These are phyloP conservation scores for Arthrobotrys entomopaga DNA, from an alignment of 2,329 filamentous ascomycete species.

Conservation along the genomic window DNA sequence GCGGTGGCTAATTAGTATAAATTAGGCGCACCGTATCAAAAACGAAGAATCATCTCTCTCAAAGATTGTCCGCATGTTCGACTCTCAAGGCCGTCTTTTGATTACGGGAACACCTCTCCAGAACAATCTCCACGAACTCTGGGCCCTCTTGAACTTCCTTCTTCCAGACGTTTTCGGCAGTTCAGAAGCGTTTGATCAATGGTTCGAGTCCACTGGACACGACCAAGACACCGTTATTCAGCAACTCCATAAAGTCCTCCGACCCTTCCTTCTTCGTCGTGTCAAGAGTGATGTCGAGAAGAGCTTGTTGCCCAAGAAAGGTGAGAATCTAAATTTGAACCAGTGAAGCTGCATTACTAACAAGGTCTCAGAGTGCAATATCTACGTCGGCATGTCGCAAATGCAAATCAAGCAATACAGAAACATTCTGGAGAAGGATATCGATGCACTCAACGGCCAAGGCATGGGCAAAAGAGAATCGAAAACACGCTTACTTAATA, in stretches of 20 bases:
- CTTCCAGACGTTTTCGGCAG: conserved; percentile 99
- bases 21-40: conserved; percentile 88
- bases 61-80: conserved; percentile 95
- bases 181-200: conserved; percentile 94
- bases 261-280: conserved; percentile 91
- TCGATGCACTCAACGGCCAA: conserved; percentile 96
- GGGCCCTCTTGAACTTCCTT: conserved; percentile 96
- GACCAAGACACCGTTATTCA: conserved; percentile 97
- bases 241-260: conserved; percentile 90
- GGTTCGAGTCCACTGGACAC: conserved; percentile 90
- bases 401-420: conserved; percentile 99
- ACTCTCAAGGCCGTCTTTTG: conserved; percentile 90
- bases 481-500: conserved; percentile 95
- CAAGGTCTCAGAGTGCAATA: conserved; percentile 74
- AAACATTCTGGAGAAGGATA: conserved; percentile 98
- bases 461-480: conserved; percentile 90
- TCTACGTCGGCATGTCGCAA: conserved; percentile 98
- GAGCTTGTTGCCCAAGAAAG: conserved; percentile 92
- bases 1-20: not conserved
- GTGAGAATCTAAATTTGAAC: conserved; percentile 35
- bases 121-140: conserved; percentile 97
- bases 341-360: conserved; percentile 24
- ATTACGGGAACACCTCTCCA: conserved; percentile 97
- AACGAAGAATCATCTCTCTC: conserved; percentile 98
- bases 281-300: conserved; percentile 99